These are phyloP conservation scores for Scedosporium aurantiacum DNA, from an alignment of 2,329 filamentous ascomycete species.

Conservation along the genomic window DNA sequence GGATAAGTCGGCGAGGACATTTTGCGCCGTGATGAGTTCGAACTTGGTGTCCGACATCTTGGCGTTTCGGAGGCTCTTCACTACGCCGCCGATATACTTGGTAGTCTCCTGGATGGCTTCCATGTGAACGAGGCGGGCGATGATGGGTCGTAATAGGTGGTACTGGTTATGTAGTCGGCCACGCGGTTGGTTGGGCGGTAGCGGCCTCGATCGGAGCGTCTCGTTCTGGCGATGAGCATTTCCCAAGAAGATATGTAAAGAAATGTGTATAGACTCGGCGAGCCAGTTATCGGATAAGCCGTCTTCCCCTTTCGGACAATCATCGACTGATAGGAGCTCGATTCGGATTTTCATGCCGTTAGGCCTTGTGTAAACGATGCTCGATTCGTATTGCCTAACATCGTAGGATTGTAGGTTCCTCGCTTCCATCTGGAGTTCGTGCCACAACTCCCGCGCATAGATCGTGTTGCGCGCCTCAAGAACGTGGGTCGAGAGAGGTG, in stretches of 20 bases:
- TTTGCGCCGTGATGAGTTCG: constrained; percentile 27
- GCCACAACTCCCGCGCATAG: constrained; percentile 78
- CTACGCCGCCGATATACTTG: constrained; percentile 31
- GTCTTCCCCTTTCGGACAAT: constrained; percentile 22
- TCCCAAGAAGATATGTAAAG: constrained; percentile 64
- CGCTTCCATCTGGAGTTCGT: constrained; percentile 77
- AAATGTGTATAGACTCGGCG: constrained; percentile 55
- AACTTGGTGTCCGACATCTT: constrained; percentile 32
- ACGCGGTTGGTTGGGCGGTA: constrained; percentile 26
- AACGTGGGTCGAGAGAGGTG: constrained; percentile 55
- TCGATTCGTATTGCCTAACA: constrained; percentile 50
- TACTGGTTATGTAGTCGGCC: constrained; percentile 30
- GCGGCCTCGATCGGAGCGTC: constrained; percentile 51
- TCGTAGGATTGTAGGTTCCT: constrained; percentile 60
- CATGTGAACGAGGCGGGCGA: constrained; percentile 36
- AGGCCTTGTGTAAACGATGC: constrained; percentile 45
- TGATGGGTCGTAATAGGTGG: constrained; percentile 39
- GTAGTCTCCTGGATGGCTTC: constrained; percentile 27
- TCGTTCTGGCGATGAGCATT: constrained; percentile 71
- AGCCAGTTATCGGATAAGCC: constrained; percentile 32
- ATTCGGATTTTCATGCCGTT: constrained; percentile 46
- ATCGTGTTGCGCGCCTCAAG: constrained; percentile 67
- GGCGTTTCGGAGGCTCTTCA: constrained; percentile 31
- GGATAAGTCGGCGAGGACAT: constrained; percentile 17
- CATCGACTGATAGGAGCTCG: constrained; percentile 53